phyloP scores from a whole-genome alignment of 1,284 basidiomycete species.

The Trametes polyzona region DNA sequence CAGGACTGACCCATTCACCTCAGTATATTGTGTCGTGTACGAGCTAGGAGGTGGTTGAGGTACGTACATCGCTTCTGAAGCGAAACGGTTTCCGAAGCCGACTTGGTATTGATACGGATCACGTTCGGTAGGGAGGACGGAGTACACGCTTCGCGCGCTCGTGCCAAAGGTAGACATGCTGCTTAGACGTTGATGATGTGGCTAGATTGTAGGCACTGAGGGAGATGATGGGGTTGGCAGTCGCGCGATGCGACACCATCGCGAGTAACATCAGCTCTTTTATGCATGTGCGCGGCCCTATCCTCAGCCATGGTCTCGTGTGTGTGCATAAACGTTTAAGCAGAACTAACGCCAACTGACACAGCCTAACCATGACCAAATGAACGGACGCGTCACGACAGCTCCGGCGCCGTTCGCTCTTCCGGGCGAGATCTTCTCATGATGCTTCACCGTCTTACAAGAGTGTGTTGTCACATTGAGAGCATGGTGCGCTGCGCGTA shows the following conservation, averaged over 20 bases:
- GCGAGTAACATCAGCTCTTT: neutral
- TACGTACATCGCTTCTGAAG: slow-evolving; percentile 55
- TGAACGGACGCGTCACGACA: neutral
- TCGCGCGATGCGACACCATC: neutral
- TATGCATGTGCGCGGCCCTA: neutral
- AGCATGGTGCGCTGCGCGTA: too few relatives aligned
- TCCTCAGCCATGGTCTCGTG: neutral
- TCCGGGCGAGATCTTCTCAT: slow-evolving; percentile 23
- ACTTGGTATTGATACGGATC: slow-evolving; percentile 65
- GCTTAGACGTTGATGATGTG: neutral
- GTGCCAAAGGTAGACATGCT: slow-evolving; percentile 22
- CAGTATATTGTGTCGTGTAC: neutral
- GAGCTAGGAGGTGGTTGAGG: neutral
- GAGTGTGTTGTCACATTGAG: neutral
- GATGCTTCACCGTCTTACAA: too few relatives aligned
- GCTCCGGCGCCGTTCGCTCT: neutral
- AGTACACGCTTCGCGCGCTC: slow-evolving; percentile 35
- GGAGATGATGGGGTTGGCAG: neutral
- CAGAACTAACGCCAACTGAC: neutral
- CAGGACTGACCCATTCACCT: slow-evolving; percentile 44
- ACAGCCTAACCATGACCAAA: neutral
- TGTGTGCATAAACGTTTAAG: slow-evolving; percentile 1
- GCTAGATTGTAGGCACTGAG: too few relatives aligned
- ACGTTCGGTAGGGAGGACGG: slow-evolving; percentile 43
- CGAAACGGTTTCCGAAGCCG: slow-evolving; percentile 57